Base-by-base conservation (phyloP, 2,329 filamentous ascomycete species). In the Metarhizium robertsii region DNA sequence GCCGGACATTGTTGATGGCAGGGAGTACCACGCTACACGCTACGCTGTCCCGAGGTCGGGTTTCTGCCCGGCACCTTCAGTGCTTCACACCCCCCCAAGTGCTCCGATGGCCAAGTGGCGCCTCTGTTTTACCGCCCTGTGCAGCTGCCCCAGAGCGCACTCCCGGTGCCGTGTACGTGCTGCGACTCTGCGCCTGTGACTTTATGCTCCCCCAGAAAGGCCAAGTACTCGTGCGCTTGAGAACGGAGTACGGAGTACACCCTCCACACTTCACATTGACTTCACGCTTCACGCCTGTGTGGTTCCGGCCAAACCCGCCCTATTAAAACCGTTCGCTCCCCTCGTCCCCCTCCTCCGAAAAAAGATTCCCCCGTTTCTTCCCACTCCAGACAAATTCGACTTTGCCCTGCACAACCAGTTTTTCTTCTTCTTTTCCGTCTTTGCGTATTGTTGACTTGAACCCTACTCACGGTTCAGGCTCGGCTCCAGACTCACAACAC, bases 291-390 rank as follows among this genome's bases (percentile, higher is more conserved):
- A 45, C 54, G 54, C 25, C 53, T 45, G 61, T 63, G 65, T 61
- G 61, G 60, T 62, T 62, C 66, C 65, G 65, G 65, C 64, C 66
- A 65, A 66, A 62, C 65, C 67, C 67, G 67, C 64, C 61, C 62
- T 62, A 30, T 65, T 65, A 65, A 64, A 66, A 61, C 58, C 61
- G 60, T 60, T 61, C 56, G 55, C 57, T 60, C 59, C 60, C 62
- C 60, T 61, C 55, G 47, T 53, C 56, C 59, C 59, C 59, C 52
- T 60, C 57, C 53, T 60, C 57, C 56, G 38, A 54, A 56, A 57
- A 61, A 59, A 61, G 55, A 59, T 54, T 60, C 54, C 57, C 42
- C 56, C 55, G 57, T 60, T 57, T 58, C 55, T 56, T 58, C 48
- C 57, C 56, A 58, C 56, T 45, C 53, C 55, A 57, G 55, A 55